Evolutionary conservation across 371 early-diverging fungal genomes (phyloP).

Genomic region (Mortierella sp.): DNA sequence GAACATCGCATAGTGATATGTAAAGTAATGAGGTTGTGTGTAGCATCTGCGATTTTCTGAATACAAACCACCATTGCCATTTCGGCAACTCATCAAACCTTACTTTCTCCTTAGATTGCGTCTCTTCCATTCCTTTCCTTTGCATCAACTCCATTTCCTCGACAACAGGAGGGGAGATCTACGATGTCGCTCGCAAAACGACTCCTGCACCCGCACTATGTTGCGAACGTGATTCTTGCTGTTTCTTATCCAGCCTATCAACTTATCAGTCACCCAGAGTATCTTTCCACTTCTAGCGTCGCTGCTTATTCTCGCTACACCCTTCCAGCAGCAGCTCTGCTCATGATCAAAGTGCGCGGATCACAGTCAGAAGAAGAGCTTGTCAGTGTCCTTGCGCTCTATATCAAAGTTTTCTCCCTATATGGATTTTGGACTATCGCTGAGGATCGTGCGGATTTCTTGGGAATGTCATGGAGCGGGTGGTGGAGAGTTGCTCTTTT

Average conservation of each 20-base stretch:
- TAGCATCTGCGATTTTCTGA: background rate
- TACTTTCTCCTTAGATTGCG: background rate
- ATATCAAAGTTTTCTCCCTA: conserved; percentile 63
- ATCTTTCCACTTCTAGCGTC: conserved; percentile 11
- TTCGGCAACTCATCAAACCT: background rate
- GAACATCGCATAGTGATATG: too few species aligned
- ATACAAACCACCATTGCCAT: background rate
- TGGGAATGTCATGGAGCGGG: conserved; percentile 41
- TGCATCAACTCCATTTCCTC: background rate
- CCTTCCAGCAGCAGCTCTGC: conserved; percentile 30
- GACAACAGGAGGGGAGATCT: background rate
- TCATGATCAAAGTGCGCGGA: conserved; percentile 39
- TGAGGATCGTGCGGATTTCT: conserved; percentile 12
- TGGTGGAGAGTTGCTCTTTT: conserved; percentile 57
- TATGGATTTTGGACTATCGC: conserved; percentile 58
- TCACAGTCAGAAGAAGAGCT: conserved; percentile 68
- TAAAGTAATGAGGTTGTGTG: background rate
- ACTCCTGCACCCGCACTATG: conserved; percentile 67
- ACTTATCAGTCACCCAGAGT: conserved; percentile 44
- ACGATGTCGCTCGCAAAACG: conserved; percentile 54
- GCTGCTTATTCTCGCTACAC: conserved; percentile 40
- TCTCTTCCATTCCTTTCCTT: background rate
- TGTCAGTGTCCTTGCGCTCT: conserved; percentile 66
- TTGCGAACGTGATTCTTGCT: conserved; percentile 58
- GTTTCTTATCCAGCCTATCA: conserved; percentile 32